phyloP scores from a whole-genome alignment of 2,329 filamentous ascomycete species.

The Pseudocercospora fuligena region DNA sequence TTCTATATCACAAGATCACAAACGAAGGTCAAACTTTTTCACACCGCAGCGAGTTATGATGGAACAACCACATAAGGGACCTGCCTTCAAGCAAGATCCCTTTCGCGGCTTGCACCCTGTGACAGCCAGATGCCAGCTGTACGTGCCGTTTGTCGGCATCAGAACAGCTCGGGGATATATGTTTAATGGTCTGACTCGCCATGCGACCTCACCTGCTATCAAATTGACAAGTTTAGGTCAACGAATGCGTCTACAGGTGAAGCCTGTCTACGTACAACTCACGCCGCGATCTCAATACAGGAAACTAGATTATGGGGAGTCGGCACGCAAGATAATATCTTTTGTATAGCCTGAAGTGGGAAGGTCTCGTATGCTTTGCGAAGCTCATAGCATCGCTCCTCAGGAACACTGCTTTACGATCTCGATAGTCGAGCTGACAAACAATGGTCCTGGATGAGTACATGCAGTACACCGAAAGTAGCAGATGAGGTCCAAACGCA shows the following conservation, averaged over 20 bases:
- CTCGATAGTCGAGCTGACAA: neutral
- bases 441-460: neutral
- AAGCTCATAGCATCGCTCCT: neutral
- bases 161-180: neutral
- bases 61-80: conserved; percentile 1
- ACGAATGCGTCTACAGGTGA: neutral
- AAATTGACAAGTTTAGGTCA: neutral
- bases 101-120: neutral
- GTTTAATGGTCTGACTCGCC: neutral
- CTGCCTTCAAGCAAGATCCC: neutral
- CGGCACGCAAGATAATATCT: neutral
- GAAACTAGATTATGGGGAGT: neutral
- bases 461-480: neutral
- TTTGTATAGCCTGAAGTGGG: neutral
- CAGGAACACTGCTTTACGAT: neutral
- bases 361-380: neutral
- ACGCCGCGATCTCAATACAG: neutral
- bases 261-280: neutral
- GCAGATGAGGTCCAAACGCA: neutral
- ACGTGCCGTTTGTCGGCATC: neutral
- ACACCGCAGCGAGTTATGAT: neutral
- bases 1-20: neutral
- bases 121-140: neutral
- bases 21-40: neutral
- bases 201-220: neutral